phyloP scores from a whole-genome alignment of 164 flowering plant genomes.

The Nelumbo lutea region DNA sequence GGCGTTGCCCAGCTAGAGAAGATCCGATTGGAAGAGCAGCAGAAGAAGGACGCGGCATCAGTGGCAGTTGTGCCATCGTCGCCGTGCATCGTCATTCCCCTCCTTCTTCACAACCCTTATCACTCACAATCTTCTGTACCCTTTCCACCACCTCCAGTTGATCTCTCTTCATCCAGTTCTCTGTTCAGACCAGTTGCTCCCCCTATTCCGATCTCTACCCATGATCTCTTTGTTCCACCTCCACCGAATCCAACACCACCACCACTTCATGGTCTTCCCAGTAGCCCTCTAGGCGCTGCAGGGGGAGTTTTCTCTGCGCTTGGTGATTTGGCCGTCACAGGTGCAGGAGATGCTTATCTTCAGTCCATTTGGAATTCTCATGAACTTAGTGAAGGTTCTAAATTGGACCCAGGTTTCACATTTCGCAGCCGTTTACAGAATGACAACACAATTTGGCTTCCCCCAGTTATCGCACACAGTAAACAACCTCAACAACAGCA shows the following conservation, averaged over 20 bases:
- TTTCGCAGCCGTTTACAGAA: slow-evolving; percentile 18
- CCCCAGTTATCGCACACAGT: neutral
- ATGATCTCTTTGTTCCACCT: slow-evolving; percentile 18
- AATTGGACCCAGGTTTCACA: slow-evolving; percentile 29
- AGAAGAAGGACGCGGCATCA: slow-evolving; percentile 28
- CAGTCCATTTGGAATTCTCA: slow-evolving; percentile 27
- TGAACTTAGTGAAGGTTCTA: slow-evolving; percentile 23
- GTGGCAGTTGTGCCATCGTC: slow-evolving; percentile 4
- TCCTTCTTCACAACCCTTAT: slow-evolving; percentile 6
- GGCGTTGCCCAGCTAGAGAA: slow-evolving; percentile 85
- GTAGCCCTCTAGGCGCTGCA: neutral
- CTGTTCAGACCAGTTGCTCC: slow-evolving; percentile 18
- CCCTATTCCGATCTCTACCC: slow-evolving; percentile 12
- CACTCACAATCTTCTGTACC: slow-evolving; percentile 22
- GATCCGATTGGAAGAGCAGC: slow-evolving; percentile 60
- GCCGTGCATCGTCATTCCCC: slow-evolving; percentile 6
- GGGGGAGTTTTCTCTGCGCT: neutral
- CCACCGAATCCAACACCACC: slow-evolving; percentile 19
- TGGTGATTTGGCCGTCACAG: neutral
- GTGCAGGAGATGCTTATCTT: slow-evolving; percentile 13
- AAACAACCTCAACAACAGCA: slow-evolving; percentile 9
- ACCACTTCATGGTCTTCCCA: too few relatives aligned
- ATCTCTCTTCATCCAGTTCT: slow-evolving; percentile 25
- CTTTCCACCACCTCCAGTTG: slow-evolving; percentile 15
- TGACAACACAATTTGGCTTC: slow-evolving; percentile 27